Base-by-base conservation (phyloP, 306 rosid genomes). In the Vigna radiata region DNA sequence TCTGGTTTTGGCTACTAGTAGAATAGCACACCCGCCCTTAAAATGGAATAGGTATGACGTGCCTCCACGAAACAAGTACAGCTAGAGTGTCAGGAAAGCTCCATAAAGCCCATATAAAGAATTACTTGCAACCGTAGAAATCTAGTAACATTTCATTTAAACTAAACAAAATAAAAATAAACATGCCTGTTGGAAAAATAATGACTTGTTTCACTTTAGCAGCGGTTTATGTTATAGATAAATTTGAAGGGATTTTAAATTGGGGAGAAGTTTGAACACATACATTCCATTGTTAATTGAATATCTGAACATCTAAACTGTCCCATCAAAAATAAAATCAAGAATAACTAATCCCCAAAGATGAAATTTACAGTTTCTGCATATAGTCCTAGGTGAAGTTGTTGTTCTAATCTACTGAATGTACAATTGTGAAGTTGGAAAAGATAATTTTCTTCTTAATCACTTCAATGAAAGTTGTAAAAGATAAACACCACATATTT, bases 381-480 rank as follows among this genome's bases (percentile, higher is more conserved):
- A 18, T 19, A 3, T 11, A 6, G 27, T 43, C 48, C 60, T 48
- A 56, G 6, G 27, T 14, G 43, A 56, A 56, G 60, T 55, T 11
- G 61, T 47, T 43, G 46, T 33, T 62, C 14, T 43, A 46, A 63
- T 63, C 48, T 47, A 56, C 41, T 43, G n/a, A 47, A 54, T 29
- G 53, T 55, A 36, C 27, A 77, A 54, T 23, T 62, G 73, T 36
- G 5, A 74, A 76, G 75, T 43, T 53, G 70, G 39, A 48, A 67
- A 72, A 83, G 33, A 29, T 29, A 4, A 29, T 33, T 33, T 33
- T 5, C 37, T 4, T 33, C 37, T 0, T 31, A 33, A 33, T 5
- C 37, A 33, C 1, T 33, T 33, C 37, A 33, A 33, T 33, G 7
- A 33, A 33, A 41, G 46, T 9, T 2, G 46, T 41, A 11, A 41